A percentile compares a stretch with the other conserved stretches of the same genome.
Evolutionary conservation across 176 grass and related monocot species (phyloP).

Genomic region (Oryza australiensis): DNA sequence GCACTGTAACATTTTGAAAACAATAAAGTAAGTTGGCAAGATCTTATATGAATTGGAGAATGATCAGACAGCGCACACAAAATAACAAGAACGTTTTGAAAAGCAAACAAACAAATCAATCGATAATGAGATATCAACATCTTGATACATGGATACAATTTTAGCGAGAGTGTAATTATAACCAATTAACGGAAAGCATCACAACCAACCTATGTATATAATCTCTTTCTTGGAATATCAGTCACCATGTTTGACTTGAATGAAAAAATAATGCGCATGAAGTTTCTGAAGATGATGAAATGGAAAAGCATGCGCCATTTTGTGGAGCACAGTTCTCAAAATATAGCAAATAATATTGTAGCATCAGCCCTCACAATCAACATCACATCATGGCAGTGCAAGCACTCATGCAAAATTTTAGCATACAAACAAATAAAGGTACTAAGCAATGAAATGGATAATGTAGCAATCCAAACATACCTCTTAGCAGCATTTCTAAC

Average conservation of each 20-base stretch:
- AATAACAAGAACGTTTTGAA: neutral
- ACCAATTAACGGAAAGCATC: neutral
- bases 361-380: neutral
- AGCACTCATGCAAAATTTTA: neutral
- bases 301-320: neutral
- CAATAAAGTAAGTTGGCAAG: neutral
- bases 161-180: neutral
- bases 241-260: neutral
- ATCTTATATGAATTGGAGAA: neutral
- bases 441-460: neutral
- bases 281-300: neutral
- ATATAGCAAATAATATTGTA: neutral
- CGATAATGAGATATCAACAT: slow-evolving; percentile 4
- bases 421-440: neutral
- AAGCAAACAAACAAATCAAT: neutral
- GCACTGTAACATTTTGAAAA: slow-evolving; percentile 56
- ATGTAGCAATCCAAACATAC: slow-evolving; percentile 30
- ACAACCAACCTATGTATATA: neutral
- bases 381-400: neutral
- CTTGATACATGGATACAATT: neutral
- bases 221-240: neutral
- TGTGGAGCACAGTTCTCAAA: neutral
- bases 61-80: neutral
- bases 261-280: neutral
- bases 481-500: slow-evolving; percentile 52